A percentile compares a stretch with the other conserved stretches of the same genome.
phyloP scores from a whole-genome alignment of 1,284 basidiomycete genomes.

The Amylostereum areolatum region DNA sequence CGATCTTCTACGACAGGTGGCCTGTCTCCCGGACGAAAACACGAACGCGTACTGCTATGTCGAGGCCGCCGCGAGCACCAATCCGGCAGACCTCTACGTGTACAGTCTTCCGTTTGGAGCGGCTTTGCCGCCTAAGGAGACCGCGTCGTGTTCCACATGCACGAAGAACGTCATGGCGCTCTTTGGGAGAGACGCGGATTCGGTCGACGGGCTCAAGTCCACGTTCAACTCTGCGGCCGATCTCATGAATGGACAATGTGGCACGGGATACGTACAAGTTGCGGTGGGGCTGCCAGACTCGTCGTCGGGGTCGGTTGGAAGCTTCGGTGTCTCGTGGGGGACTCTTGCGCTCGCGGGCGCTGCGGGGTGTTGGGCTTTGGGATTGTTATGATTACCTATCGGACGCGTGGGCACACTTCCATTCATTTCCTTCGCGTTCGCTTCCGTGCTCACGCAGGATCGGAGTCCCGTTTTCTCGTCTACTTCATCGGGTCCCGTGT shows the following conservation, averaged over 20 bases:
- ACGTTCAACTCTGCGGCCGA: conserved; percentile 32
- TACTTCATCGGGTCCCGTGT: too few species aligned
- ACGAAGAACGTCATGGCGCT: conserved; percentile 45
- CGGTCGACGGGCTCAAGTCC: conserved; percentile 27
- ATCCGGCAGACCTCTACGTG: conserved; percentile 59
- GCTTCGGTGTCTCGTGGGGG: too few species aligned
- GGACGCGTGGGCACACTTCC: too few species aligned
- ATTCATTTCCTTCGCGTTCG: too few species aligned
- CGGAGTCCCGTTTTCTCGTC: too few species aligned
- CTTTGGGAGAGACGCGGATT: conserved; percentile 27
- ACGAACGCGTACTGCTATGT: conserved; percentile 67
- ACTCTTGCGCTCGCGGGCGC: too few species aligned
- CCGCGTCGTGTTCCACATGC: conserved; percentile 53
- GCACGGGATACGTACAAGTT: conserved; percentile 23
- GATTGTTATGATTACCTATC: too few species aligned
- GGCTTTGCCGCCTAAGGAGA: conserved; percentile 38
- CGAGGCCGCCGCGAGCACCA: conserved; percentile 45
- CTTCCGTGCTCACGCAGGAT: too few species aligned
- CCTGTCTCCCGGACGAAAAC: conserved; percentile 47
- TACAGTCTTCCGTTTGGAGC: conserved; percentile 59
- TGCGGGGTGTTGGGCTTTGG: too few species aligned
- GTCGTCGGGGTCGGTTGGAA: neutral
- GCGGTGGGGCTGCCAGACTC: conserved; percentile 9
- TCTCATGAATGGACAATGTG: conserved; percentile 28
- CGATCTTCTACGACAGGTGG: conserved; percentile 47